Percentiles rank a stretch among this genome's conserved stretches.
phyloP scores from a whole-genome alignment of 257 asterid genomes.

The Solanum chiquidenum region DNA sequence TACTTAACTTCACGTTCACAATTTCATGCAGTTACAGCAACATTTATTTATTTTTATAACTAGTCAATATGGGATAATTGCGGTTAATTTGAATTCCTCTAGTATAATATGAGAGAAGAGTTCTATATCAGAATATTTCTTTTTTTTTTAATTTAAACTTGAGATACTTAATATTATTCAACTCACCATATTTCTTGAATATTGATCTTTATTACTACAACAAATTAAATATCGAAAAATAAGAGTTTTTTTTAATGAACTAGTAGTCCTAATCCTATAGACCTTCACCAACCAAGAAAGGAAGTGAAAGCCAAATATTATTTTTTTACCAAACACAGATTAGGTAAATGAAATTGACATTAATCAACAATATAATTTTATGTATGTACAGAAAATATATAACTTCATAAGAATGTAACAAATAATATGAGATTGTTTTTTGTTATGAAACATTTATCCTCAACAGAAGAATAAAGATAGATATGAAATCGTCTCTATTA shows the following conservation, averaged over 20 bases:
- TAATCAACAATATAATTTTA: rapidly evolving
- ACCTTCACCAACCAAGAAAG: background rate
- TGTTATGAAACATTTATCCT: background rate
- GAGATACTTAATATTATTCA: background rate
- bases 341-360: background rate
- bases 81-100: background rate
- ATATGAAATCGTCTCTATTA: rapidly evolving
- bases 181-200: background rate
- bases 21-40: background rate
- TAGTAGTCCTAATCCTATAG: too few species aligned
- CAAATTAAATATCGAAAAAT: background rate
- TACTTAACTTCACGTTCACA: background rate
- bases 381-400: background rate
- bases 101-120: rapidly evolving
- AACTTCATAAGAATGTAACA: background rate
- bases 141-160: rapidly evolving
- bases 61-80: rapidly evolving
- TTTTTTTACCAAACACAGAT: rapidly evolving
- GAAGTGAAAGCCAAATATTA: background rate
- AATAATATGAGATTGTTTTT: background rate
- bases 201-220: background rate
- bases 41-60: background rate
- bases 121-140: background rate
- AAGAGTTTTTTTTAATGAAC: background rate
- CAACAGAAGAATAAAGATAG: background rate